Conservation (phyloP, 768 basidiomycete genomes). For the Nidularia sp. region DNA sequence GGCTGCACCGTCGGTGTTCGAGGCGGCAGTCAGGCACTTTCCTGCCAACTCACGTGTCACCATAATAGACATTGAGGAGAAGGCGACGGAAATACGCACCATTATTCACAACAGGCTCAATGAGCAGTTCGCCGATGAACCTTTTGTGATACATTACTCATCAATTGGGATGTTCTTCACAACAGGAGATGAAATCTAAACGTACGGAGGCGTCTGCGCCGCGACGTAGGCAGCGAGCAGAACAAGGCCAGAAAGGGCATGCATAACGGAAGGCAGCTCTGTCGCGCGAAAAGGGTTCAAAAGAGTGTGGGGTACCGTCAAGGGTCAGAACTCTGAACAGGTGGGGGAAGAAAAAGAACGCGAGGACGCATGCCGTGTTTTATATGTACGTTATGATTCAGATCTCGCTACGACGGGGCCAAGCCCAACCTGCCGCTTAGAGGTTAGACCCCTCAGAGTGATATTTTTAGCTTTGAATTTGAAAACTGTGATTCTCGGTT, state of each 20-base stretch:
- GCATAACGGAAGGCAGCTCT: constrained; percentile 8
- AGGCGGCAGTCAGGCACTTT: constrained; percentile 49
- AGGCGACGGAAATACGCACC: constrained; percentile 16
- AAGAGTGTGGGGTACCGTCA: constrained; percentile 11
- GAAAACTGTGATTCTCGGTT: too few relatives aligned
- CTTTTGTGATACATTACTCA: constrained; percentile 12
- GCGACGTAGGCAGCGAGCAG: constrained; percentile 13
- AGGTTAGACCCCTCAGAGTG: too few relatives aligned
- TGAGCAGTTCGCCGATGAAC: constrained; percentile 35
- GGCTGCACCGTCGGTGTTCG: constrained; percentile 41
- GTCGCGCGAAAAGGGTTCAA: constrained; percentile 9
- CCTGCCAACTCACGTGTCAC: constrained; percentile 16
- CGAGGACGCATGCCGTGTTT: too few relatives aligned
- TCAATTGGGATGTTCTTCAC: not conserved
- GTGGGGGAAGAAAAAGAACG: not conserved
- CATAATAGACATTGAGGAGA: not conserved
- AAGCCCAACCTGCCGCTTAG: too few relatives aligned
- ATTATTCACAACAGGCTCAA: constrained; percentile 38
- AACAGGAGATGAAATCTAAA: not conserved
- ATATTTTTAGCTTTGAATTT: too few relatives aligned
- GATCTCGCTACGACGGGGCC: too few relatives aligned
- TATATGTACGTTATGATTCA: too few relatives aligned
- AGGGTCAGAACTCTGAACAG: not conserved
- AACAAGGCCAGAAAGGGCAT: constrained; percentile 7
- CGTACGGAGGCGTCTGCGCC: constrained; percentile 25